Evolutionary conservation across 2,329 filamentous ascomycete genomes (phyloP).

Genomic region (Chaetomium olivaceum): DNA sequence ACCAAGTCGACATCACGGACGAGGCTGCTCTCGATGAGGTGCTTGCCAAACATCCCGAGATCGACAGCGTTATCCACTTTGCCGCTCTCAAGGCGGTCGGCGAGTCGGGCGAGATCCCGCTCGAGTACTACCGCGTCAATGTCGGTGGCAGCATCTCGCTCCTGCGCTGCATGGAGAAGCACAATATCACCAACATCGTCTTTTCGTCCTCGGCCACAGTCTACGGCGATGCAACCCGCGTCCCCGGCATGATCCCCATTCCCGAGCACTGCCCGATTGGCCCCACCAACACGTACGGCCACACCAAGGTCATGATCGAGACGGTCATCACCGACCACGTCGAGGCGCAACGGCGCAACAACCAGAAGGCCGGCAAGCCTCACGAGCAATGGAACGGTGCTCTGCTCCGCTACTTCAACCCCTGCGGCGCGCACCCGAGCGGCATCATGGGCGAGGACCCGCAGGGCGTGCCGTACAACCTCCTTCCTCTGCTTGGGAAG

Average conservation of each 20-base stretch:
- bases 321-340: slow-evolving; percentile 88
- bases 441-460: slow-evolving; percentile 99
- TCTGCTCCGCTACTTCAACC: slow-evolving; percentile 96
- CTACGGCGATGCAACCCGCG: slow-evolving; percentile 94
- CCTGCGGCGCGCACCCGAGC: slow-evolving; percentile 87
- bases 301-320: slow-evolving; percentile 93
- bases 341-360: slow-evolving; percentile 80
- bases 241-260: slow-evolving; percentile 98
- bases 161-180: slow-evolving; percentile 79
- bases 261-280: slow-evolving; percentile 95
- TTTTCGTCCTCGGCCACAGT: slow-evolving; percentile 98
- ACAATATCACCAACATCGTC: slow-evolving; percentile 95
- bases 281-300: slow-evolving; percentile 95
- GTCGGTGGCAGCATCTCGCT: slow-evolving; percentile 89
- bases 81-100: slow-evolving; percentile 97
- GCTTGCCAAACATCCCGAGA: slow-evolving; percentile 84
- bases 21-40: slow-evolving; percentile 80
- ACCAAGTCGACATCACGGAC: slow-evolving; percentile 85
- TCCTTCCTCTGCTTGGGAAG: slow-evolving; percentile 90
- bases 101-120: slow-evolving; percentile 87
- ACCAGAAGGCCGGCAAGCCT: slow-evolving; percentile 75
- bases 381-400: slow-evolving; percentile 88
- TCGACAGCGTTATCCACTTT: slow-evolving; percentile 98
- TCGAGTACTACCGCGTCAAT: slow-evolving; percentile 98
- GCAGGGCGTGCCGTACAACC: slow-evolving; percentile 91